Evolutionary conservation across 1,139 yeast genomes (phyloP).

Genomic region (Debaryomyces sp.): DNA sequence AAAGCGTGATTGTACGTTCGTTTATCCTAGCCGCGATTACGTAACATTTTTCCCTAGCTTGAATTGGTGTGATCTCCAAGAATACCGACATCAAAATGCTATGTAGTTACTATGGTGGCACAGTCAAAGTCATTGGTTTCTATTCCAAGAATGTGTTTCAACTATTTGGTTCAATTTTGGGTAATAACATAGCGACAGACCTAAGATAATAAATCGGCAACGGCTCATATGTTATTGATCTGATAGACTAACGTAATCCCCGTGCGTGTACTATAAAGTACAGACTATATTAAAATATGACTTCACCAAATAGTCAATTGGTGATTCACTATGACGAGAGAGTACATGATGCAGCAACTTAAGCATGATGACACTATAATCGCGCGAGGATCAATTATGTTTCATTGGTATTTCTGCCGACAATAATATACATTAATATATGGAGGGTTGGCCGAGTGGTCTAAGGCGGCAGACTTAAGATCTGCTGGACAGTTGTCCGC

Average conservation of each 20-base stretch:
- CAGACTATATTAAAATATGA: not conserved
- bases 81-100: not conserved
- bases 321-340: not conserved
- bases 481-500: slow-evolving; percentile 64
- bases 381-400: not conserved
- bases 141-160: not conserved
- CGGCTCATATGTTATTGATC: not conserved
- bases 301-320: not conserved
- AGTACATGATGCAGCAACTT: not conserved
- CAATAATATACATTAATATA: not conserved
- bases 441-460: slow-evolving; percentile 61
- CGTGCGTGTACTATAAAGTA: not conserved
- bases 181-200: not conserved
- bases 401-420: not conserved
- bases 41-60: not conserved
- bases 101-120: not conserved
- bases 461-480: slow-evolving; percentile 60
- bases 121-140: not conserved
- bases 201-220: not conserved
- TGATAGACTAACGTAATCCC: not conserved
- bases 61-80: not conserved
- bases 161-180: not conserved
- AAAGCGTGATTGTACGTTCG: slow-evolving; percentile 4
- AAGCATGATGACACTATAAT: not conserved
- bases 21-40: not conserved